A percentile compares a stretch with the other conserved stretches of the same genome.
Conservation (phyloP, 495 filamentous ascomycete genomes). For the Pseudoneurospora amorphoporcata region DNA sequence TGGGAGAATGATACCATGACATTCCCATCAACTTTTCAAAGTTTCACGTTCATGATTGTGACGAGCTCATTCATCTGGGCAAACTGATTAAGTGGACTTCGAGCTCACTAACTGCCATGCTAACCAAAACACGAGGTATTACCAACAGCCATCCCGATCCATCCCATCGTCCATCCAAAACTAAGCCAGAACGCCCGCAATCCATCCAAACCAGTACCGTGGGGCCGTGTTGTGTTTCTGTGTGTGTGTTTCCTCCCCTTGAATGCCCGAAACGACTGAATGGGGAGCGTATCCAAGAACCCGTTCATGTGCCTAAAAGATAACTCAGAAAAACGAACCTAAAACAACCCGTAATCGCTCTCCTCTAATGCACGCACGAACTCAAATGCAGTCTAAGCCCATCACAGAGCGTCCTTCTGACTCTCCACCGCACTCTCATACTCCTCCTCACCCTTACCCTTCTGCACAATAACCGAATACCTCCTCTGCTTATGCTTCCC, state of each 20-base stretch:
- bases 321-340: not conserved
- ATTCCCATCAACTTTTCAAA: not conserved
- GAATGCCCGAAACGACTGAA: not conserved
- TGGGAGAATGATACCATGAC: not conserved
- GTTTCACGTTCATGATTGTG: not conserved
- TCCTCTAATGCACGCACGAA: not conserved
- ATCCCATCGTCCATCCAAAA: not conserved
- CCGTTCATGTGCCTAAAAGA: not conserved
- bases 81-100: not conserved
- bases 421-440: slow-evolving; percentile 24
- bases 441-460: slow-evolving; percentile 27
- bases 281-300: not conserved
- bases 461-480: slow-evolving; percentile 24
- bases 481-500: slow-evolving; percentile 11
- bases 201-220: not conserved
- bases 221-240: not conserved
- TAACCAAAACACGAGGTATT: not conserved
- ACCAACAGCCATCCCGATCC: not conserved
- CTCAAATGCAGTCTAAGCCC: not conserved
- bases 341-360: not conserved
- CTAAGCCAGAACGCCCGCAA: not conserved
- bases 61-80: not conserved
- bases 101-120: not conserved
- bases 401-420: not conserved
- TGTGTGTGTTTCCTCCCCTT: not conserved